A percentile compares a stretch with the other conserved stretches of the same genome.
Evolutionary conservation across 768 basidiomycete species (phyloP).

Genomic region (Cystobasidium ongulense): DNA sequence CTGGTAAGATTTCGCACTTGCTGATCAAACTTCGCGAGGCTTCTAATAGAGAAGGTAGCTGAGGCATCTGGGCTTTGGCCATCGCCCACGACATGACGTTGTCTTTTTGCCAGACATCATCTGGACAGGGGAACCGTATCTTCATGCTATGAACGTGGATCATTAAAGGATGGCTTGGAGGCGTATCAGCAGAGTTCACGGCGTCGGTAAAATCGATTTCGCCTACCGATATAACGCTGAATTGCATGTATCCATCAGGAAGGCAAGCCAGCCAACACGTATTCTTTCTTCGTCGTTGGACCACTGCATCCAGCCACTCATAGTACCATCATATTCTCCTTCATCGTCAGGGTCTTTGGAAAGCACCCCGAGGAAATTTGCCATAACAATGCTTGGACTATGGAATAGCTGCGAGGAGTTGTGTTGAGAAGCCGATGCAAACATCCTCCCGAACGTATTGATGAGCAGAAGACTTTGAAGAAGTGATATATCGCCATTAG

Average conservation of each 20-base stretch:
- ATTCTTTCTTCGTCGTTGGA: neutral
- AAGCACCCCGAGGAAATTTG: neutral
- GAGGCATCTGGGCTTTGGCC: neutral
- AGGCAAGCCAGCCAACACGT: neutral
- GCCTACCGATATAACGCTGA: neutral
- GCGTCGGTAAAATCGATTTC: neutral
- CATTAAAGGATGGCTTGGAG: neutral
- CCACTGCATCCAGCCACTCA: neutral
- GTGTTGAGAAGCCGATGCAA: neutral
- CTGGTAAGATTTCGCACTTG: constrained; percentile 4
- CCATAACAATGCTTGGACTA: constrained; percentile 10
- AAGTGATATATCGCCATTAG: neutral
- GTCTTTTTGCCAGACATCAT: constrained; percentile 3
- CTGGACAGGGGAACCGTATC: neutral
- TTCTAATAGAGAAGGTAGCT: neutral
- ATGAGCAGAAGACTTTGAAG: neutral
- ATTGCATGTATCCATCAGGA: neutral
- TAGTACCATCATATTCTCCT: neutral
- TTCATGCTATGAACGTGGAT: constrained; percentile 6
- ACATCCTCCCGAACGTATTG: neutral
- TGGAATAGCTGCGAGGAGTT: constrained; percentile 2
- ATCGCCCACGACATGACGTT: neutral
- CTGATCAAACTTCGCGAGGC: neutral
- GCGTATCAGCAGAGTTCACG: neutral
- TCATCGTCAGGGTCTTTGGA: neutral